Evolutionary conservation across 768 basidiomycete genomes (phyloP), one percentile per base, ranked within the genome.

Genomic region (Termitomyces sp.): DNA sequence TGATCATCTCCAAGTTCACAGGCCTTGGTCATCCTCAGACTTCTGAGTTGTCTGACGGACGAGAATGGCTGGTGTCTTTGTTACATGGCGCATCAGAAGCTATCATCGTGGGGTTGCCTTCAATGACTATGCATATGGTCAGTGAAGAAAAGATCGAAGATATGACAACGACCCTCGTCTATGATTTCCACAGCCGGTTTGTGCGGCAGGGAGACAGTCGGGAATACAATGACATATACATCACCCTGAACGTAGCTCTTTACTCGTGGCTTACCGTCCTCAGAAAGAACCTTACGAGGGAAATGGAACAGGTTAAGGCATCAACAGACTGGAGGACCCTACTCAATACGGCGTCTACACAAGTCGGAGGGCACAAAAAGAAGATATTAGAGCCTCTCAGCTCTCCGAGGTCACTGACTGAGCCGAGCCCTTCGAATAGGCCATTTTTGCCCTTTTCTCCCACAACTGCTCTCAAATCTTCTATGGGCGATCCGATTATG

Each of bases 241-340:
- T 94, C 70, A 87, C 90, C 4, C 76, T 94, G 61, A 93, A 94
- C 73, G 84, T 92, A 65, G 80, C 86, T 0, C 74, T 92, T 2
- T 92, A 92, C 65, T 82, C 89, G 9, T 92, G 90, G 89, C 80
- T 93, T 44, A 90, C 88, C 1, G 70, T 87, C 23, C 77, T 92
- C 40, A 83, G 89, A 56, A 92, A 90, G 69, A 89, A 84, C 58
- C 72, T 92, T 62, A 77, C 84, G 14, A 75, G 87, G 54, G 92
- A 92, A 66, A 82, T 93, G 81, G 88, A 90, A 23, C 87, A 89
- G 65, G 85, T 82, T 2, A 80, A 82, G 59, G 79, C 80, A 14
- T 71, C 82, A 7, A 77, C 81, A n/a, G 85, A 82, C 49, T 76
- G 79, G 68, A 77, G 82, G 53, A 71, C 73, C n/a, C 69, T 72